These are phyloP conservation scores for Chrysoporthe deuterocubensis DNA, from an alignment of 2,329 filamentous ascomycete species.

Conservation along the genomic window DNA sequence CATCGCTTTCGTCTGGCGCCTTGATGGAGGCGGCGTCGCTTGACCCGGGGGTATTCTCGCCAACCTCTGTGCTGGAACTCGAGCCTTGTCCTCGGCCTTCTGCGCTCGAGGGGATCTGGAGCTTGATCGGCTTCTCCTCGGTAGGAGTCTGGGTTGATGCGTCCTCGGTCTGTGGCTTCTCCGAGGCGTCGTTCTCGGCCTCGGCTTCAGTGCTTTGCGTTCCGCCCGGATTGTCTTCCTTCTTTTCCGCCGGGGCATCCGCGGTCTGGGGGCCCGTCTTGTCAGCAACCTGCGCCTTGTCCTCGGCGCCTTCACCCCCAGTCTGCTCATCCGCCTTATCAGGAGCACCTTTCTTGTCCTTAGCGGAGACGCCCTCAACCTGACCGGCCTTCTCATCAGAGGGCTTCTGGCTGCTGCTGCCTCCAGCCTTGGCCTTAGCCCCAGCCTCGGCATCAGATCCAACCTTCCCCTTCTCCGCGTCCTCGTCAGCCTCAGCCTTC, in stretches of 20 bases:
- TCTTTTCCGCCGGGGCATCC: background rate
- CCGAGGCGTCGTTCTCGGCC: constrained; percentile 18
- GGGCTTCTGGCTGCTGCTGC: constrained; percentile 12
- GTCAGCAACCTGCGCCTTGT: constrained; percentile 13
- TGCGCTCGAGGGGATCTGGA: constrained; percentile 34
- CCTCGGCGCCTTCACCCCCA: constrained; percentile 40
- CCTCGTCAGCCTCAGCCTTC: constrained; percentile 37
- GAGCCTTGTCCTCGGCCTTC: constrained; percentile 5
- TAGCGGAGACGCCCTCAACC: background rate
- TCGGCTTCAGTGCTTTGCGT: background rate
- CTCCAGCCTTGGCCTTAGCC: constrained; percentile 13
- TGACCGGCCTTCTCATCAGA: background rate
- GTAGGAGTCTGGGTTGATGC: constrained; percentile 30
- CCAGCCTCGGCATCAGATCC: constrained; percentile 11
- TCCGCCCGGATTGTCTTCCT: background rate
- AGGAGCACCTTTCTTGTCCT: background rate
- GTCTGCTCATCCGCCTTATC: constrained; percentile 21
- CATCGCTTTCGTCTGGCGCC: constrained; percentile 1
- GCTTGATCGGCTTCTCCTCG: constrained; percentile 41
- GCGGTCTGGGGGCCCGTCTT: no score
- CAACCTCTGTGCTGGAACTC: constrained; percentile 26
- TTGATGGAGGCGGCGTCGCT: constrained; percentile 11
- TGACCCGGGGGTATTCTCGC: constrained; percentile 30
- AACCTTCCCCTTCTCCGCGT: constrained; percentile 34
- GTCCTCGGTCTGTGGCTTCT: constrained; percentile 38